These are phyloP conservation scores for Colletotrichum phormii DNA, from an alignment of 2,329 filamentous ascomycete species.

Conservation along the genomic window DNA sequence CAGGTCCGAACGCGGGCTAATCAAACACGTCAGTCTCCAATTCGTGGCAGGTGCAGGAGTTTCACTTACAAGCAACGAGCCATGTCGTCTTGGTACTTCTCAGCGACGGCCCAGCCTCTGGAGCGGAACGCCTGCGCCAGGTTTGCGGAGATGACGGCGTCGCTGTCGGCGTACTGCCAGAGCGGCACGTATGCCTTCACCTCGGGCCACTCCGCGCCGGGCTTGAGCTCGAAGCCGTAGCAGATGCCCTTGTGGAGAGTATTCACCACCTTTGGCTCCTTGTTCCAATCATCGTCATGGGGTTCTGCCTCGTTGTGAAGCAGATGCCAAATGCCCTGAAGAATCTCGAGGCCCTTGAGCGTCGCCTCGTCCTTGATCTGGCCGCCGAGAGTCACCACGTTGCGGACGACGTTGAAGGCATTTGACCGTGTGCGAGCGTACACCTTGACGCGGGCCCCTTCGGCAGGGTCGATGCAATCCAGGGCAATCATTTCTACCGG, in stretches of 20 bases:
- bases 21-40: background rate
- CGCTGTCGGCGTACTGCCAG: conserved; percentile 40
- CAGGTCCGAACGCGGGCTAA: conserved; percentile 31
- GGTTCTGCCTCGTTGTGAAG: conserved; percentile 41
- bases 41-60: background rate
- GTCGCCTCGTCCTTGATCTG: conserved; percentile 38
- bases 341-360: conserved; percentile 39
- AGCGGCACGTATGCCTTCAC: conserved; percentile 44
- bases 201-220: conserved; percentile 39
- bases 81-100: conserved; percentile 30
- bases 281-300: conserved; percentile 28
- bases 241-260: conserved; percentile 39
- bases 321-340: conserved; percentile 42
- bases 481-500: conserved; percentile 43
- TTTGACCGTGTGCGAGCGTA: conserved; percentile 42
- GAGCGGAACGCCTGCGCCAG: conserved; percentile 30
- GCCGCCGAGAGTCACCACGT: conserved; percentile 42
- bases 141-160: conserved; percentile 29
- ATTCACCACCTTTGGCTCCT: conserved; percentile 24
- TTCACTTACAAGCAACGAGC: conserved; percentile 33
- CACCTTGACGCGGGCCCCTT: conserved; percentile 43
- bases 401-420: conserved; percentile 39
- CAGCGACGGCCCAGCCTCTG: conserved; percentile 34
- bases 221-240: conserved; percentile 43
- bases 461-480: conserved; percentile 42